Base-by-base conservation (phyloP, 345 rosid genomes). In the Odontarrhena argentea region DNA sequence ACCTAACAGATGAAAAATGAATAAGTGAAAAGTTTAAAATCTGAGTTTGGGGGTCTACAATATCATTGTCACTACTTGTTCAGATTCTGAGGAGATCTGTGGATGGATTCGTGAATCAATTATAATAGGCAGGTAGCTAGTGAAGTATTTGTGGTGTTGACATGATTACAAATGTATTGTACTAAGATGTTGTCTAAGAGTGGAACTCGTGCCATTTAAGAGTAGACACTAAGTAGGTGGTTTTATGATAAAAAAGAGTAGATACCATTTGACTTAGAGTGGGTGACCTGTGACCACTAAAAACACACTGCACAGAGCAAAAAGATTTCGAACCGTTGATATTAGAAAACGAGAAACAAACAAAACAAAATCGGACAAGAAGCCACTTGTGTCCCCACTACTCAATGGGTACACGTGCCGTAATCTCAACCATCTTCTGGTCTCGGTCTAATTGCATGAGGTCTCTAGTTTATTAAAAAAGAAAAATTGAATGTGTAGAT, bases 371-470 rank as follows among this genome's bases (percentile, higher is more conserved):
- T 30, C 64, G 57, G 68, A 70, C 75, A 69, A 71, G 57, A 63
- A 61, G 35, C 65, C 32, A 28, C 32, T 2, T 48, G 25, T 18
- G 76, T 72, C 65, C 65, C 65, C 66, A 72, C 71, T 40, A 65
- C 47, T 64, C 0, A 42, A 34, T 25, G 50, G 25, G 2, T 71
- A 22, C 76, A 65, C 66, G 76, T 72, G 76, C 22, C 32, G 5
- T 0, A 49, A 65, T 72, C 47, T 72, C 11, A 49, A 34, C 70
- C 60, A 64, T 72, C 65, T 0, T 0, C 43, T 22, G 1, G 65
- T 65, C 76, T 72, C 34, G 71, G 66, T 57, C 65, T 38, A 51
- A 65, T 72, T 65, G 71, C 76, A 65, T 72, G 76, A 25, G 60
- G 37, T 65, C 14, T 59, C 48, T 3, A 30, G 13, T 11, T 18